phyloP scores from a whole-genome alignment of 2,329 filamentous ascomycete genomes.

The Stagonosporopsis cucurbitacearum region DNA sequence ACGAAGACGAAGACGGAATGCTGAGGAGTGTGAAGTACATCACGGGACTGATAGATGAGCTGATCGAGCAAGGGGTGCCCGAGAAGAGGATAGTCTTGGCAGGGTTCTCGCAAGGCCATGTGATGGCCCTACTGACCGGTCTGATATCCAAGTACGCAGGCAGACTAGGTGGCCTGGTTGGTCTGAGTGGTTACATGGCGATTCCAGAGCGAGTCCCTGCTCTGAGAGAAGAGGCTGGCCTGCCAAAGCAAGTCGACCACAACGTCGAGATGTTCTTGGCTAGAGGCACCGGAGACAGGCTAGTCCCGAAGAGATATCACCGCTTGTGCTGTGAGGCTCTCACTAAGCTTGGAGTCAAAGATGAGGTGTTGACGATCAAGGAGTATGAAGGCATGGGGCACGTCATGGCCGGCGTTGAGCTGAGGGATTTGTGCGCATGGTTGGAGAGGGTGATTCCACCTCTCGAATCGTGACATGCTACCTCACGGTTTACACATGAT shows the following conservation, averaged over 20 bases:
- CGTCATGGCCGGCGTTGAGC: slow-evolving; percentile 50
- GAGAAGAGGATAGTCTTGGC: slow-evolving; percentile 54
- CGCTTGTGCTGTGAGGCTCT: slow-evolving; percentile 52
- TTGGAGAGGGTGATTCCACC: slow-evolving; percentile 51
- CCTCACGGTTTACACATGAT: too few relatives aligned
- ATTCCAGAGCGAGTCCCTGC: slow-evolving; percentile 48
- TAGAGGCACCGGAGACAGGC: slow-evolving; percentile 55
- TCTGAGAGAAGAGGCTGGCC: slow-evolving; percentile 47
- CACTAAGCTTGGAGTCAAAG: slow-evolving; percentile 48
- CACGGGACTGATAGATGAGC: slow-evolving; percentile 51
- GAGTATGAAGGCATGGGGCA: slow-evolving; percentile 60
- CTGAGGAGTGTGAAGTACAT: slow-evolving; percentile 50
- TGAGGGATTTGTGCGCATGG: slow-evolving; percentile 56
- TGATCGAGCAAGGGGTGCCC: slow-evolving; percentile 51
- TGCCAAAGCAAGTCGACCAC: slow-evolving; percentile 43
- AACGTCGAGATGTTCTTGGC: slow-evolving; percentile 55
- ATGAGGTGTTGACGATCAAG: slow-evolving; percentile 50
- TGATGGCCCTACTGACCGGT: slow-evolving; percentile 53
- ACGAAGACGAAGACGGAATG: slow-evolving; percentile 57
- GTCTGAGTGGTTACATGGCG: slow-evolving; percentile 58
- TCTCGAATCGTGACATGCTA: slow-evolving; percentile 19
- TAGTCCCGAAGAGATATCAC: slow-evolving; percentile 55
- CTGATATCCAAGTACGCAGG: slow-evolving; percentile 52
- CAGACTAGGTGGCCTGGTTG: slow-evolving; percentile 51
- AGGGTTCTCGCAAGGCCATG: slow-evolving; percentile 58